Evolutionary conservation across 495 filamentous ascomycete genomes (phyloP).

Genomic region (Neurospora tetraspora): DNA sequence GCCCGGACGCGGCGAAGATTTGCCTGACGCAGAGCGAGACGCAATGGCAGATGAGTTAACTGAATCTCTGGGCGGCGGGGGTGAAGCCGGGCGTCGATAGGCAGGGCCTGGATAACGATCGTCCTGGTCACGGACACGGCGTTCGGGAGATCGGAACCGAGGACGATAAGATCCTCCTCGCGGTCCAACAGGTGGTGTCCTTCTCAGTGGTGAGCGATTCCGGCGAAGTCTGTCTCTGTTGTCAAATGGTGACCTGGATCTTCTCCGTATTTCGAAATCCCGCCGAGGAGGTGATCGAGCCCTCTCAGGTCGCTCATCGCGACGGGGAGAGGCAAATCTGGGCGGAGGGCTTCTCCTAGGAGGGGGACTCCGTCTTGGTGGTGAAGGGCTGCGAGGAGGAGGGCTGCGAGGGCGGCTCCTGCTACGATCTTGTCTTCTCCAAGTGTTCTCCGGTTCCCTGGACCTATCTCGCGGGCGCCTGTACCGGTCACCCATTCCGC

Average conservation of each 20-base stretch:
- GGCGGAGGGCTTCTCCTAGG: conserved; percentile 21
- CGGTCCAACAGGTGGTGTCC: conserved; percentile 24
- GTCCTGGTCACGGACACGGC: conserved; percentile 34
- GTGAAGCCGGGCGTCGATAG: conserved; percentile 22
- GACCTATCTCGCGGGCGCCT: conserved; percentile 19
- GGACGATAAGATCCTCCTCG: conserved; percentile 30
- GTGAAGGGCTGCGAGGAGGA: conserved; percentile 19
- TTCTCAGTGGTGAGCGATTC: conserved; percentile 29
- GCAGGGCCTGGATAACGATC: conserved; percentile 29
- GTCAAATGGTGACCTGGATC: conserved; percentile 38
- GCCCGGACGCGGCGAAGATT: conserved; percentile 33
- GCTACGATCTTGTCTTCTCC: conserved; percentile 21
- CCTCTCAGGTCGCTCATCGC: conserved; percentile 22
- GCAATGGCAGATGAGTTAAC: conserved; percentile 32
- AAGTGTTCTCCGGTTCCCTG: conserved; percentile 17
- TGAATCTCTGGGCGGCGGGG: conserved; percentile 32
- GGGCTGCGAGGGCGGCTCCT: conserved; percentile 31
- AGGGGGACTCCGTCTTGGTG: conserved; percentile 26
- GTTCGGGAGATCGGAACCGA: conserved; percentile 33
- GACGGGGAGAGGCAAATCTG: conserved; percentile 33
- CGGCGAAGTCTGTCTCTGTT: conserved; percentile 33
- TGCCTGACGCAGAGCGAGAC: conserved; percentile 32
- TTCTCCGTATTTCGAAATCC: conserved; percentile 21
- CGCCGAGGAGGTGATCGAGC: conserved; percentile 18
- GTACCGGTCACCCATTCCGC: conserved; percentile 24